phyloP scores from a whole-genome alignment of 805 yeast genomes.

The Ogataea salicorniae region DNA sequence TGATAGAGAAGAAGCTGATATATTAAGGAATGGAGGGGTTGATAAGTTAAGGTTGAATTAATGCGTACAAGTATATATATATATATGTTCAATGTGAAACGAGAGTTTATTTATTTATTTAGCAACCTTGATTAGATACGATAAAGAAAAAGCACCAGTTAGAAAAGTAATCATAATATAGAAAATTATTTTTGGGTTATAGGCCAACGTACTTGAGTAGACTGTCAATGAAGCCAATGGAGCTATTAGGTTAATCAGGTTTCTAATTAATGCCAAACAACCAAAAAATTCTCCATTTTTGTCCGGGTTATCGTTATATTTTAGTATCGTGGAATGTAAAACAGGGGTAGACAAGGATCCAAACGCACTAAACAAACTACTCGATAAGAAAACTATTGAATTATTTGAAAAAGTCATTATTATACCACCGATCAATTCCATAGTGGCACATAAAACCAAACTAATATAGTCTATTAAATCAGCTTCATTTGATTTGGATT shows the following conservation, averaged over 20 bases:
- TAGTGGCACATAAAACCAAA: constrained; percentile 28
- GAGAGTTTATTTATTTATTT: background rate
- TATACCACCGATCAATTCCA: constrained; percentile 36
- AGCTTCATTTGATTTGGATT: constrained; percentile 35
- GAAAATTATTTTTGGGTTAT: constrained; percentile 36
- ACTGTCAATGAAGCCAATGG: constrained; percentile 46
- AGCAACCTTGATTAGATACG: constrained; percentile 1
- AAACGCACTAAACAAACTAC: constrained; percentile 38
- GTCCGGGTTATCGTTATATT: constrained; percentile 49
- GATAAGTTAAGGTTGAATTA: background rate
- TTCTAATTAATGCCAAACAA: constrained; percentile 57
- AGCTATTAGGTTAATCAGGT: constrained; percentile 38
- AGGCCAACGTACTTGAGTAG: constrained; percentile 40
- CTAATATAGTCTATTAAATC: constrained; percentile 37
- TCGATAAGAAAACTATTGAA: constrained; percentile 28
- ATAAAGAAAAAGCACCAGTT: background rate
- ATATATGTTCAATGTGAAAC: background rate
- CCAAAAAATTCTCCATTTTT: constrained; percentile 71
- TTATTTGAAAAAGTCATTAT: constrained; percentile 30
- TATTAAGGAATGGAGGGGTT: constrained; percentile 10
- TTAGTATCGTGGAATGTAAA: constrained; percentile 52
- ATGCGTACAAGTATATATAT: background rate
- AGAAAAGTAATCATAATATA: constrained; percentile 12
- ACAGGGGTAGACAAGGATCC: constrained; percentile 54
- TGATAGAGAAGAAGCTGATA: constrained; percentile 26